Evolutionary conservation across 2,329 filamentous ascomycete genomes (phyloP).

Genomic region (Pseudogymnoascus sp.): DNA sequence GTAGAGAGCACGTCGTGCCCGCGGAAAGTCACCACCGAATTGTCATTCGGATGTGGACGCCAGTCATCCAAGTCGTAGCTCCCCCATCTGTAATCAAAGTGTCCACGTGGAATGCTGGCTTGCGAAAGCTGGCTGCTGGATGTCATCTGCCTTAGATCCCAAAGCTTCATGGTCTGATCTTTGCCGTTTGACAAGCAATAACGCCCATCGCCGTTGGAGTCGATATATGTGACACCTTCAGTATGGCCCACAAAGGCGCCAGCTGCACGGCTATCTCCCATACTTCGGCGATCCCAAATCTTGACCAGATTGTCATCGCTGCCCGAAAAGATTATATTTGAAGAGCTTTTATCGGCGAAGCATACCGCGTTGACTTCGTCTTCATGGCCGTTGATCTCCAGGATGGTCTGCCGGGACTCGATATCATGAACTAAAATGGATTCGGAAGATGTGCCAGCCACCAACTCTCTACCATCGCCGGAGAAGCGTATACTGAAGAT

Average conservation of each 20-base stretch:
- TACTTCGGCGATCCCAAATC: slow-evolving; percentile 90
- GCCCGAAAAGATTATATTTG: slow-evolving; percentile 91
- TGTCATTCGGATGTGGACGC: slow-evolving; percentile 72
- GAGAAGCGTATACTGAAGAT: slow-evolving; percentile 93
- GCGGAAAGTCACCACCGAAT: slow-evolving; percentile 85
- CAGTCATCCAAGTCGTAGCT: slow-evolving; percentile 57
- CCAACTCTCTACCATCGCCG: slow-evolving; percentile 80
- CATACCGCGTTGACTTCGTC: slow-evolving; percentile 96
- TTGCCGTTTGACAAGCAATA: slow-evolving; percentile 93
- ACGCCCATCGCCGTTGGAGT: slow-evolving; percentile 60
- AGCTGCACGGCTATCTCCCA: slow-evolving; percentile 69
- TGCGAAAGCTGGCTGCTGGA: slow-evolving; percentile 30
- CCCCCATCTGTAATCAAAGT: slow-evolving; percentile 68
- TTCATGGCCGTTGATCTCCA: slow-evolving; percentile 68
- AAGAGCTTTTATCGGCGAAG: slow-evolving; percentile 79
- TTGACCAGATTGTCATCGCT: slow-evolving; percentile 92
- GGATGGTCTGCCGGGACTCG: slow-evolving; percentile 64
- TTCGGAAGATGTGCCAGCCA: slow-evolving; percentile 73
- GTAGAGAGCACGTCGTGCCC: slow-evolving; percentile 85
- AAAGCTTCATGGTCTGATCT: slow-evolving; percentile 94
- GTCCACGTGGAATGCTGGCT: slow-evolving; percentile 28
- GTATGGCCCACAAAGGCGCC: slow-evolving; percentile 59
- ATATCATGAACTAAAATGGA: slow-evolving; percentile 89
- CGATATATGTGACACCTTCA: slow-evolving; percentile 59
- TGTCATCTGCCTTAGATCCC: slow-evolving; percentile 83